Base-by-base conservation (phyloP, 768 basidiomycete genomes). In the Lanmaoa pseudosensibilis region DNA sequence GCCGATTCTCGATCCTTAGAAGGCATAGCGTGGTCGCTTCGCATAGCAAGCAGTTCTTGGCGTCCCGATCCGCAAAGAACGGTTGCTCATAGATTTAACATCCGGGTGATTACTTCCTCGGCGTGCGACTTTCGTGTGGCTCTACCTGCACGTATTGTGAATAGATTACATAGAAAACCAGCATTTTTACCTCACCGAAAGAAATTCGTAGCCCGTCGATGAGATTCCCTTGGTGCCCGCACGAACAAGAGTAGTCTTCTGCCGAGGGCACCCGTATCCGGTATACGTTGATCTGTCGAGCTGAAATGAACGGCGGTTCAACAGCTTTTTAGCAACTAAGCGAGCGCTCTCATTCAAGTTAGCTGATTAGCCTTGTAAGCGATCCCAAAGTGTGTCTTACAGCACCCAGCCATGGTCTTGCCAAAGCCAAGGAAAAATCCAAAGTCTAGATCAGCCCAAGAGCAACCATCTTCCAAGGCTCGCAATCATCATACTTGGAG, bases 31-130 rank as follows among this genome's bases (percentile, higher is more conserved):
- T 9, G 16, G 33, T 46, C 43, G 36, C 54, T 47, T 49, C 58
- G 46, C 25, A 23, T n/a, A 32, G 25, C 41, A 13, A 41, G 49
- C 47, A 46, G 12, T 46, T 57, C 66, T 65, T 65, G 66, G 65
- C 65, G 8, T 33, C 38, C 41, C 40, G 54, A 65, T 62, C 54
- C 56, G 62, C 46, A 38, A 27, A 50, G 36, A 32, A 21, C 25
- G 51, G 34, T 41, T 41, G 52, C 30, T 21, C 43, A 33, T 34
- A 21, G 33, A 34, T 30, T 12, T 43, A 33, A 43, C 55, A 46
- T 54, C 51, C 32, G 36, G 30, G 33, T n/a, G n/a, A 19, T 21
- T 33, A 21, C 30, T 39, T 37, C n/a, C 39, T 39, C 45, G 51
- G 54, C 49, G 23, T 38, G 52, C 30, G 49, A 47, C 33, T 23